Conservation (phyloP, 2,329 filamentous ascomycete genomes). For the Phyllosticta paracitricarpa region DNA sequence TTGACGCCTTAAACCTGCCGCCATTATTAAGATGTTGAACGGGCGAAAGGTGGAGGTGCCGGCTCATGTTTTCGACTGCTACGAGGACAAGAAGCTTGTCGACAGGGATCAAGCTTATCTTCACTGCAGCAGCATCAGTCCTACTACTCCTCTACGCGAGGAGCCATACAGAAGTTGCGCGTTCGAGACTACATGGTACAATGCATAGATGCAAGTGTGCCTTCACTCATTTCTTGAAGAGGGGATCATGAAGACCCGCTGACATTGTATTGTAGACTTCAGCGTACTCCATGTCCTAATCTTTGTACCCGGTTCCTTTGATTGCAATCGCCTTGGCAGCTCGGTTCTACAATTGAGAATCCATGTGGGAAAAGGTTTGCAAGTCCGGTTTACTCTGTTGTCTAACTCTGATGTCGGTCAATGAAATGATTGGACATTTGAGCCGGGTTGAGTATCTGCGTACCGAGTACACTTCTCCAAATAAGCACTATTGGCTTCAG, state of each 20-base stretch:
- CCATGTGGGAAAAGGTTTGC: not conserved
- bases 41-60: not conserved
- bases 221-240: too few species aligned
- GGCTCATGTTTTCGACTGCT: not conserved
- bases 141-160: not conserved
- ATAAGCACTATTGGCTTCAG: too few species aligned
- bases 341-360: too few species aligned
- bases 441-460: not conserved
- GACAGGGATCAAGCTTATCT: not conserved
- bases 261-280: too few species aligned
- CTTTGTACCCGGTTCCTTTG: too few species aligned
- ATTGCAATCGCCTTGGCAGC: too few species aligned
- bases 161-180: too few species aligned
- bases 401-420: not conserved
- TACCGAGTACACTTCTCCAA: not conserved
- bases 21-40: not conserved
- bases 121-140: not conserved
- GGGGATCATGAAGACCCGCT: too few species aligned
- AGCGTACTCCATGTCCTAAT: too few species aligned
- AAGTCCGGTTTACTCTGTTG: not conserved
- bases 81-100: not conserved
- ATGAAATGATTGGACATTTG: not conserved
- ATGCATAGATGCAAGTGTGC: not conserved
- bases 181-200: not conserved
- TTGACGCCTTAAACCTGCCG: too few species aligned